Evolutionary conservation across 306 rosid genomes (phyloP).

Genomic region (Castanea mollissima): DNA sequence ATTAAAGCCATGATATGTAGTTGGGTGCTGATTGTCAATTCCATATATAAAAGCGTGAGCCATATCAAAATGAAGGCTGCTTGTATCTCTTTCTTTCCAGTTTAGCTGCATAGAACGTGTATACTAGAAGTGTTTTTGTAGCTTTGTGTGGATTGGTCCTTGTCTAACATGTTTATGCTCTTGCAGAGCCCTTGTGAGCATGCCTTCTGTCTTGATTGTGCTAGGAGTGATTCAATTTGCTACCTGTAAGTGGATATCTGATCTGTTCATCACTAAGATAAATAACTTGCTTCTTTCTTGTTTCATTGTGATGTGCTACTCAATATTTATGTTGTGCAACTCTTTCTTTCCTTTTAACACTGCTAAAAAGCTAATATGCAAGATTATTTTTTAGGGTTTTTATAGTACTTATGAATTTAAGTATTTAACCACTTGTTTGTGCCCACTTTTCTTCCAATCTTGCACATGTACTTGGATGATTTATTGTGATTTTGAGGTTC

Average conservation of each 20-base stretch:
- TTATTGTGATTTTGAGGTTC: not conserved
- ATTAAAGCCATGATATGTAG: not conserved
- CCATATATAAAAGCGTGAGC: not conserved
- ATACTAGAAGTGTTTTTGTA: slow-evolving; percentile 15
- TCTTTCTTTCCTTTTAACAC: not conserved
- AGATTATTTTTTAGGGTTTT: not conserved
- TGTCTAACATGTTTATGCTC: slow-evolving; percentile 24
- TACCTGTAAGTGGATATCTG: slow-evolving; percentile 74
- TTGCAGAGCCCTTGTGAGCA: slow-evolving; percentile 99
- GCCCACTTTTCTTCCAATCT: not conserved
- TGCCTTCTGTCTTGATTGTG: slow-evolving; percentile 95
- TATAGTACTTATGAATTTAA: not conserved
- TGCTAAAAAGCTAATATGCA: not conserved
- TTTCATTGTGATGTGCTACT: not conserved
- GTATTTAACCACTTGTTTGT: not conserved
- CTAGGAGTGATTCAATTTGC: slow-evolving; percentile 91
- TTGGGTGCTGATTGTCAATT: not conserved
- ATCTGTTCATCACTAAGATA: slow-evolving; percentile 1
- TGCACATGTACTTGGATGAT: not conserved
- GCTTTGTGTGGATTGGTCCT: slow-evolving; percentile 10
- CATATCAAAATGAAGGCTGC: not conserved
- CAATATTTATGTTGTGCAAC: not conserved
- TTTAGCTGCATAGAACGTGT: not conserved
- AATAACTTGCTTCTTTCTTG: not conserved
- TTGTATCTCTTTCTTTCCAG: not conserved